Conservation (phyloP, 228 moss, liverwort and hornwort species). For the Sphagnum magellanicum region DNA sequence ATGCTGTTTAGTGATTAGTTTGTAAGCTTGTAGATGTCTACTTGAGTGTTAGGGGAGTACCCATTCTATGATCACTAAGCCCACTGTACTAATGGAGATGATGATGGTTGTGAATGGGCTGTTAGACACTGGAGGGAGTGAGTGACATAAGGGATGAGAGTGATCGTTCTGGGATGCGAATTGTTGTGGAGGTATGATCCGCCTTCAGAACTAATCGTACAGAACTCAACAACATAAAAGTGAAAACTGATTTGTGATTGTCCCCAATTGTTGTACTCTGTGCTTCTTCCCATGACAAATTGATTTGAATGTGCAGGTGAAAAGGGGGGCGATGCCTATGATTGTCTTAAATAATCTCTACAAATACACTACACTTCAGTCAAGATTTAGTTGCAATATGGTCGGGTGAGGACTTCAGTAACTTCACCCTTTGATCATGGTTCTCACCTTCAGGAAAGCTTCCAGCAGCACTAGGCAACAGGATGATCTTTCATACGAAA, state of each 20-base stretch:
- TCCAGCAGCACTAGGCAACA: no score
- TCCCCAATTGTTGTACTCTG: not conserved
- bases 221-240: no score
- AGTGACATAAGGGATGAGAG: slow-evolving; percentile 97
- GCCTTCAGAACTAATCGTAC: not conserved
- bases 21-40: no score
- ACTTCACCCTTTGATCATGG: not conserved
- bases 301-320: slow-evolving; percentile 40
- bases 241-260: not conserved
- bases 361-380: slow-evolving; percentile 76
- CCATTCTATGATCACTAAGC: no score
- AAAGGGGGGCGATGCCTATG: slow-evolving; percentile 84
- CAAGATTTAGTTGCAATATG: slow-evolving; percentile 97
- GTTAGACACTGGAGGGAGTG: slow-evolving; percentile 85
- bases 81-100: no score
- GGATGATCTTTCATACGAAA: no score
- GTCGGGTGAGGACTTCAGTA: slow-evolving; percentile 57
- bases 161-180: slow-evolving; percentile 92
- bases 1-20: no score
- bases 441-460: no score
- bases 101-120: no score
- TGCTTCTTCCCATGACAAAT: no score
- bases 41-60: no score
- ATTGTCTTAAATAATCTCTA: slow-evolving; percentile 94
- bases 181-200: slow-evolving; percentile 75